A percentile compares a stretch with the other conserved stretches of the same genome.
These are phyloP conservation scores for Phialophora tarda DNA, from an alignment of 2,329 filamentous ascomycete genomes.

Conservation along the genomic window DNA sequence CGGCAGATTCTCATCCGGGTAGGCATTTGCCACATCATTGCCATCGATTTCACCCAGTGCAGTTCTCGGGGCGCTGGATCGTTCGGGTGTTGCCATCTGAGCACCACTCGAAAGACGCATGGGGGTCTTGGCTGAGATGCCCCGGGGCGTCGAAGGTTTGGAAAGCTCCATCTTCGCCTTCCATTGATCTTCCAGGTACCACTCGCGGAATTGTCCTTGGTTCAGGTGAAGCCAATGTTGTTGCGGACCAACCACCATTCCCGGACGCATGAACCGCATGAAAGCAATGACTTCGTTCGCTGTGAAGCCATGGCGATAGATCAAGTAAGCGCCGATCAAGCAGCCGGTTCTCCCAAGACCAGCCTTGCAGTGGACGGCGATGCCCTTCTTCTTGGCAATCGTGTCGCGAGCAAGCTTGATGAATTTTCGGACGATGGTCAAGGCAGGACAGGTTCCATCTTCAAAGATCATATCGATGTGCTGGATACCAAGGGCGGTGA, in stretches of 20 bases:
- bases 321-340: conserved; percentile 94
- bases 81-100: conserved; percentile 79
- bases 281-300: conserved; percentile 97
- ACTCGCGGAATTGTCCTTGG: conserved; percentile 95
- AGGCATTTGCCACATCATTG: conserved; percentile 65
- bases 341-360: conserved; percentile 94
- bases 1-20: conserved; percentile 89
- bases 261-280: conserved; percentile 98
- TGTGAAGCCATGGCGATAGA: conserved; percentile 96
- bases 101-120: conserved; percentile 64
- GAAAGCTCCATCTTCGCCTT: conserved; percentile 78
- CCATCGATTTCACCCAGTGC: conserved; percentile 94
- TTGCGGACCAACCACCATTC: conserved; percentile 98
- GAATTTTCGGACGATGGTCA: conserved; percentile 90
- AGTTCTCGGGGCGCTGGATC: conserved; percentile 61
- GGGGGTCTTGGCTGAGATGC: conserved; percentile 64
- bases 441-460: conserved; percentile 90
- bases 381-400: conserved; percentile 90
- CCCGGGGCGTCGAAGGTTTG: conserved; percentile 60
- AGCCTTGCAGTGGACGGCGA: conserved; percentile 98
- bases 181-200: conserved; percentile 82
- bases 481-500: conserved; percentile 90
- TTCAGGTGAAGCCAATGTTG: conserved; percentile 99
- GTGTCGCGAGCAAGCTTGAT: conserved; percentile 93
- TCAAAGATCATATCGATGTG: conserved; percentile 99